Evolutionary conservation across 306 rosid genomes (phyloP).

Genomic region (Fagus crenata): DNA sequence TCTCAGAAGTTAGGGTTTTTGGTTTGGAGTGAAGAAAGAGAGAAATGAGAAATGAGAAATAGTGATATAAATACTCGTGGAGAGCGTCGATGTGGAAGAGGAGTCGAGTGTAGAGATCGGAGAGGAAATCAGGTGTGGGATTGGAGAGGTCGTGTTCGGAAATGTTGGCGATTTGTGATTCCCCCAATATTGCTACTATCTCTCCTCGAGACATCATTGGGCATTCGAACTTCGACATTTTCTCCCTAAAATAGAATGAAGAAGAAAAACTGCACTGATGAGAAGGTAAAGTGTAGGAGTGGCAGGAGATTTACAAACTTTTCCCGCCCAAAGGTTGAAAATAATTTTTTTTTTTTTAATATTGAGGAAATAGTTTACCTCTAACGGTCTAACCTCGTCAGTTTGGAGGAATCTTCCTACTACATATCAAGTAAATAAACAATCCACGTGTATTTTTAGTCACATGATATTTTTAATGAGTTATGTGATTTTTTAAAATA

Average conservation of each 20-base stretch:
- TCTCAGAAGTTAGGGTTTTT: background rate
- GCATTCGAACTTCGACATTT: conserved; percentile 66
- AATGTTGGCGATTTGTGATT: conserved; percentile 52
- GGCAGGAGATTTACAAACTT: too few relatives aligned
- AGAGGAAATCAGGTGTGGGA: conserved; percentile 50
- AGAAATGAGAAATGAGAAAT: too few relatives aligned
- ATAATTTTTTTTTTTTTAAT: too few relatives aligned
- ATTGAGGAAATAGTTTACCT: too few relatives aligned
- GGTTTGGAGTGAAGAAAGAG: background rate
- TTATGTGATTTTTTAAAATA: too few relatives aligned
- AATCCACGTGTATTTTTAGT: too few relatives aligned
- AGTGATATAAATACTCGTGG: conserved; percentile 32
- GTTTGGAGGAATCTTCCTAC: too few relatives aligned
- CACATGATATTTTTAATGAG: too few relatives aligned
- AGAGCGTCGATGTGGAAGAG: conserved; percentile 54
- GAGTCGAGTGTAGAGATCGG: conserved; percentile 59
- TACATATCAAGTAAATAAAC: too few relatives aligned
- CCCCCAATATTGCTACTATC: conserved; percentile 35
- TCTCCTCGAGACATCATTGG: conserved; percentile 58
- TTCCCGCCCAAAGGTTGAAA: too few relatives aligned
- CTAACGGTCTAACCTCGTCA: too few relatives aligned
- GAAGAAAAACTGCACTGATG: background rate
- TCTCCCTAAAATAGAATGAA: background rate
- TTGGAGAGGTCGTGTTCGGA: conserved; percentile 56
- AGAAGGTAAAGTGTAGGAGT: too few relatives aligned